Evolutionary conservation across 1,284 basidiomycete genomes (phyloP).

Genomic region (Ganoderma resinaceum): DNA sequence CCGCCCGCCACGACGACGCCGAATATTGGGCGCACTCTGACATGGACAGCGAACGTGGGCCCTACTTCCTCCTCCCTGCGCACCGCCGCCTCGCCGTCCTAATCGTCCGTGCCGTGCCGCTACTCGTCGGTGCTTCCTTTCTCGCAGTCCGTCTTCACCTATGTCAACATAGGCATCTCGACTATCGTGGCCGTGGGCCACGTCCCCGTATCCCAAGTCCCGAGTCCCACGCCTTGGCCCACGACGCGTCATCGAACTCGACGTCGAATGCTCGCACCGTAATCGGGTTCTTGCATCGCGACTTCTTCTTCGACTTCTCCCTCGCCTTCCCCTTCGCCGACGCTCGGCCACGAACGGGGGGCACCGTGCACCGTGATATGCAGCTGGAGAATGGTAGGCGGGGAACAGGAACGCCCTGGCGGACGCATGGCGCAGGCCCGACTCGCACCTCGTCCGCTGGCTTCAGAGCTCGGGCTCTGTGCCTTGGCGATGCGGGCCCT

Average conservation of each 20-base stretch:
- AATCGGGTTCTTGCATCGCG: neutral
- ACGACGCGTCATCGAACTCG: neutral
- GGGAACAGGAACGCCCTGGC: neutral
- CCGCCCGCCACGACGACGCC: neutral
- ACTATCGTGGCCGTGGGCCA: neutral
- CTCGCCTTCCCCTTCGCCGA: neutral
- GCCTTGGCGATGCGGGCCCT: slow-evolving; percentile 2
- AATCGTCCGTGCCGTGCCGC: slow-evolving; percentile 9
- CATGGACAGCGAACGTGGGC: neutral
- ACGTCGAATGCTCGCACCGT: neutral
- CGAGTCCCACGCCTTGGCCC: neutral
- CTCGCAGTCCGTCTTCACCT: neutral
- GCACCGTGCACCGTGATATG: neutral
- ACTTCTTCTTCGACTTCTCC: neutral
- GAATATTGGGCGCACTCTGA: neutral
- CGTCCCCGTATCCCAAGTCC: neutral
- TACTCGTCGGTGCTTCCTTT: neutral
- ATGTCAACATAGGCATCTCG: neutral
- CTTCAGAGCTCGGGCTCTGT: neutral
- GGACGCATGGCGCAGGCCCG: neutral
- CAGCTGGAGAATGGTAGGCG: neutral
- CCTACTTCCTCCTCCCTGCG: neutral
- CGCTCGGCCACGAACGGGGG: neutral
- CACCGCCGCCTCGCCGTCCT: slow-evolving; percentile 3
- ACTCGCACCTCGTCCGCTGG: neutral